These are phyloP conservation scores for Pugionium dolabratum DNA, from an alignment of 345 rosid species.

Conservation along the genomic window DNA sequence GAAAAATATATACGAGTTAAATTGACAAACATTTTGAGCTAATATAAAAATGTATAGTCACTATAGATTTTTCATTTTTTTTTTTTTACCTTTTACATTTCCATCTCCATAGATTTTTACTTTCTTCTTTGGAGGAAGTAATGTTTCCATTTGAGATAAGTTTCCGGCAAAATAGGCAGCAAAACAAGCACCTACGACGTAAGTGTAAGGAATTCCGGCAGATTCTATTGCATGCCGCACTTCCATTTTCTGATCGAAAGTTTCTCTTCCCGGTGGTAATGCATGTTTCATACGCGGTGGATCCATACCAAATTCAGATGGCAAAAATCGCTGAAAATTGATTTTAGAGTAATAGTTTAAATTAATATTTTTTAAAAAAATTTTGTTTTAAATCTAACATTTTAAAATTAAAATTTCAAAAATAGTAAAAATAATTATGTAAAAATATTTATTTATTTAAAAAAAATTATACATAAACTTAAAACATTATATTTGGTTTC, in stretches of 20 bases:
- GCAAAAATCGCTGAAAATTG: slow-evolving; percentile 63
- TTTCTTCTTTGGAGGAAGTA: slow-evolving; percentile 62
- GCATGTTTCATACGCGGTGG: slow-evolving; percentile 74
- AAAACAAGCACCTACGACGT: slow-evolving; percentile 70
- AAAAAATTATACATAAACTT: too few relatives aligned
- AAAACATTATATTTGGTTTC: too few relatives aligned
- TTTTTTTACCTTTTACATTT: slow-evolving; percentile 59
- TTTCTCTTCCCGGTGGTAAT: slow-evolving; percentile 71
- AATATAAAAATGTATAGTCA: too few relatives aligned
- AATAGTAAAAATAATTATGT: too few relatives aligned
- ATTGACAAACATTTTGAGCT: not conserved
- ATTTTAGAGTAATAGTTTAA: not conserved
- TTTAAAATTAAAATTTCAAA: too few relatives aligned
- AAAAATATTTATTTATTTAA: too few relatives aligned
- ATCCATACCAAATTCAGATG: slow-evolving; percentile 91
- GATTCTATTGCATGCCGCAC: slow-evolving; percentile 76
- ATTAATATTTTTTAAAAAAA: too few relatives aligned
- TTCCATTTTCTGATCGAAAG: slow-evolving; percentile 78
- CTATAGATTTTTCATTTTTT: not conserved
- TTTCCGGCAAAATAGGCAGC: slow-evolving; percentile 76
- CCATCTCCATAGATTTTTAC: slow-evolving; percentile 71
- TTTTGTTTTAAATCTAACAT: too few relatives aligned
- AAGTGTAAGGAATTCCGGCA: slow-evolving; percentile 77
- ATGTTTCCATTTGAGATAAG: slow-evolving; percentile 60
- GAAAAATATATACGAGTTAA: not conserved